Evolutionary conservation across 2,329 filamentous ascomycete species (phyloP), one percentile per base, ranked within the genome.

Genomic region (Metarhizium humberi): DNA sequence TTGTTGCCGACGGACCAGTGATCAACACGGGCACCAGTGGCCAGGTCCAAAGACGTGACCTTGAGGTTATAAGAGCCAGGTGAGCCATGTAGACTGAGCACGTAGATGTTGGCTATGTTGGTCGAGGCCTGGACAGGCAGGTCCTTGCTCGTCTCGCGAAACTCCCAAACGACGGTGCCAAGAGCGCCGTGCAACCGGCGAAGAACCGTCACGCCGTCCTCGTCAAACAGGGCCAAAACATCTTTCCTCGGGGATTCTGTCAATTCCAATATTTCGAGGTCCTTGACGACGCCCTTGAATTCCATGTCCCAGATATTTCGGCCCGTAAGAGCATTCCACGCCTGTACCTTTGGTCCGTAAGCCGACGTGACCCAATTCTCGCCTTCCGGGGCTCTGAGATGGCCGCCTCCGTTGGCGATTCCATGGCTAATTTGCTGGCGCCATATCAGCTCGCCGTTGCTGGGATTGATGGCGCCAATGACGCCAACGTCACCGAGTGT

Each of bases 381-480:
- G 57, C 86, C 87, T 61, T 91, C 85, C n/a, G 84, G 84, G n/a
- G 87, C 84, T 59, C 87, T 79, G 62, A 95, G 71, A 63, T 78
- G 74, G n/a, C 79, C 76, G 46, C 70, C 71, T 29, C 74, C 71
- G 52, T 71, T 69, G 48, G 76, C 76, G 38, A 72, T 62, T 50
- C 76, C 76, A 36, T 75, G 74, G n/a, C 79, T 73, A 49, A 95
- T 70, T 53, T 82, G 74, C 66, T 96, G 92, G 54, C 94, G 82
- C 94, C 94, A 99, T 2, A 96, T 81, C 16, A 96, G 67, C 2
- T 82, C 79, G 18, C 94, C 92, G 66, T 87, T 92, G 67, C 85
- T 87, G 2, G 94, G 94, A 64, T 96, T 95, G 50, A 97, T 80
- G 1, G 92, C 92, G 51, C 90, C 94, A 18, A 99, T 72, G 2